Conservation (phyloP, 345 rosid species). For the Heritiera fomes region DNA sequence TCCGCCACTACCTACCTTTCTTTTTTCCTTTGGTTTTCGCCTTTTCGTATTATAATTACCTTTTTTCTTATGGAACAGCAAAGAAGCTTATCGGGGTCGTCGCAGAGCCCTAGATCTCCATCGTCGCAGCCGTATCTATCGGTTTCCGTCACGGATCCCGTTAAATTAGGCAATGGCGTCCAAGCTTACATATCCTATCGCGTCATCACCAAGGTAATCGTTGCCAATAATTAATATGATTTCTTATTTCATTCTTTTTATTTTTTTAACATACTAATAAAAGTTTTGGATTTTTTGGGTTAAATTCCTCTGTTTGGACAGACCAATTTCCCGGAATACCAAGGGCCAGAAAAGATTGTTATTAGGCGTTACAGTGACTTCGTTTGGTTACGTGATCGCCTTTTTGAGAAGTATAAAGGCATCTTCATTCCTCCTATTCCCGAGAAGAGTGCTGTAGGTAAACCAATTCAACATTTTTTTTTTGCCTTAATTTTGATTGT, state of each 20-base stretch:
- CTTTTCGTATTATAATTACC: not conserved
- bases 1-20: constrained; percentile 6
- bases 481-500: constrained; percentile 7
- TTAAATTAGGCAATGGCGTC: constrained; percentile 96
- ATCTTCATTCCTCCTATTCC: constrained; percentile 93
- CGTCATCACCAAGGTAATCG: constrained; percentile 84
- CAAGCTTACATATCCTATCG: constrained; percentile 94
- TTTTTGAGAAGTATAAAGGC: constrained; percentile 86
- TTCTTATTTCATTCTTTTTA: too few relatives aligned
- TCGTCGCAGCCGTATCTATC: constrained; percentile 66
- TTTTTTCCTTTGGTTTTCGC: not conserved
- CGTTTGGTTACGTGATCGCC: constrained; percentile 89
- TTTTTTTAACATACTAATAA: not conserved
- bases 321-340: constrained; percentile 86
- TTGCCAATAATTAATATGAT: not conserved
- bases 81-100: constrained; percentile 60
- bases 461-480: constrained; percentile 9
- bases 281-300: not conserved
- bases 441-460: constrained; percentile 99
- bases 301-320: constrained; percentile 34
- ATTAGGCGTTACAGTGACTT: constrained; percentile 95
- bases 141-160: constrained; percentile 91
- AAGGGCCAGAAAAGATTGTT: constrained; percentile 93
- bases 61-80: constrained; percentile 49
- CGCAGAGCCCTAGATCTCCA: constrained; percentile 91